phyloP scores from a whole-genome alignment of 805 yeast genomes.

The Hanseniaspora meyeri region DNA sequence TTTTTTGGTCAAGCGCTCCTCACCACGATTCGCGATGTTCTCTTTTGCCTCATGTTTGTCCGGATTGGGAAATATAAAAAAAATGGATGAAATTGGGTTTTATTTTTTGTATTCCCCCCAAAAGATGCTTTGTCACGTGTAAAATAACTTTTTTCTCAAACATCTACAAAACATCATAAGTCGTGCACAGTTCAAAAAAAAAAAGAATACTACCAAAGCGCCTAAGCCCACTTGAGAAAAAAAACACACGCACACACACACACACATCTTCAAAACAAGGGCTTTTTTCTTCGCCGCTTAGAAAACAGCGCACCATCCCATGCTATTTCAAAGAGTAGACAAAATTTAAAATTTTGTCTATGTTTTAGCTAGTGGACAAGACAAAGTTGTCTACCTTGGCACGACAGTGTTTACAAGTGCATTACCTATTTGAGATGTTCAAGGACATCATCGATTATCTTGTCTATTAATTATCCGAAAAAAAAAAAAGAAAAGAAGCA shows the following conservation, averaged over 20 bases:
- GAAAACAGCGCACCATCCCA: background rate
- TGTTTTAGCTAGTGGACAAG: background rate
- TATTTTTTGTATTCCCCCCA: too few relatives aligned
- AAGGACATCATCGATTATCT: background rate
- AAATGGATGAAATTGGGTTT: too few relatives aligned
- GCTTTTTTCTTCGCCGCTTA: background rate
- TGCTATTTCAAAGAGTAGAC: background rate
- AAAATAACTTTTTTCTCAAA: too few relatives aligned
- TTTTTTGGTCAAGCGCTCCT: background rate
- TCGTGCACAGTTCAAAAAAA: too few relatives aligned
- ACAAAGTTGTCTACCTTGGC: background rate
- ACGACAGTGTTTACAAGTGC: background rate
- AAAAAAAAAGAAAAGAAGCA: too few relatives aligned
- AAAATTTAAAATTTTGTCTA: background rate
- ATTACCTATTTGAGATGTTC: background rate
- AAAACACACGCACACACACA: too few relatives aligned
- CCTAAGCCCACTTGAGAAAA: too few relatives aligned
- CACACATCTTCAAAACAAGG: too few relatives aligned
- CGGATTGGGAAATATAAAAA: background rate
- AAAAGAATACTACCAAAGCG: too few relatives aligned
- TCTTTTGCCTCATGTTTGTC: background rate
- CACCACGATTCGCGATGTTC: background rate
- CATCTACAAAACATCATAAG: too few relatives aligned
- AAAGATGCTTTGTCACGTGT: too few relatives aligned
- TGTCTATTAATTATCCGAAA: background rate